Conservation (phyloP, 208 protist genomes). For the Herpetomonas muscarum region DNA sequence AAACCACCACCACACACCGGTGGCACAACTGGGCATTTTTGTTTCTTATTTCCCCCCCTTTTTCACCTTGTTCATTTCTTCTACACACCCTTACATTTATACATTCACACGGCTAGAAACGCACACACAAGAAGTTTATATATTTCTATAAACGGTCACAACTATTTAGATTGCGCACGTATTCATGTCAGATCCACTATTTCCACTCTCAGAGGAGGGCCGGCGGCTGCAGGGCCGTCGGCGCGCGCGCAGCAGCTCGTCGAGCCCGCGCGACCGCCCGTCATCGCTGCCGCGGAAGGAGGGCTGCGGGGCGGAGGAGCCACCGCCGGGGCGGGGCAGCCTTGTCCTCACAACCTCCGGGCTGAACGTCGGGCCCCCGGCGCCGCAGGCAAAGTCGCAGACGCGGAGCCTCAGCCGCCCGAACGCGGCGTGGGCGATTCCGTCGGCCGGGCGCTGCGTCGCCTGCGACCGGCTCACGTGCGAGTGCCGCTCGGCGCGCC, state of each 20-base stretch:
- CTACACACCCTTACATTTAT: background rate
- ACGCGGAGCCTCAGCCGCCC: constrained; percentile 10
- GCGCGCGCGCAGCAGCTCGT: constrained; percentile 9
- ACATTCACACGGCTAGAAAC: no score
- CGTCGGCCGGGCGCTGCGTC: constrained; percentile 66
- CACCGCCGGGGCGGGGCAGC: background rate
- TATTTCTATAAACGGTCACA: no score
- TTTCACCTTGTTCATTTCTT: background rate
- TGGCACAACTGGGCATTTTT: background rate
- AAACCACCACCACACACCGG: no score
- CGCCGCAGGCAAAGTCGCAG: background rate
- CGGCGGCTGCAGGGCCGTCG: constrained; percentile 9
- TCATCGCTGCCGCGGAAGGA: constrained; percentile 19
- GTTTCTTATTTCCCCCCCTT: background rate
- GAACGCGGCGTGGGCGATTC: constrained; percentile 52
- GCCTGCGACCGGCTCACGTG: constrained; percentile 60
- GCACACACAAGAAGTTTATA: background rate
- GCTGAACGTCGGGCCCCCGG: background rate
- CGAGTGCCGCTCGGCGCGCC: constrained; percentile 24
- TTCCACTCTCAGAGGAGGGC: constrained; percentile 2
- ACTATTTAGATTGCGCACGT: background rate
- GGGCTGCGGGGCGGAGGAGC: background rate
- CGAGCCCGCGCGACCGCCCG: constrained; percentile 14
- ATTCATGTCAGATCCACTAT: constrained; percentile 12
- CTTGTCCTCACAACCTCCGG: background rate